Evolutionary conservation across 2,329 filamentous ascomycete genomes (phyloP).

Genomic region (Cordyceps cicadae): DNA sequence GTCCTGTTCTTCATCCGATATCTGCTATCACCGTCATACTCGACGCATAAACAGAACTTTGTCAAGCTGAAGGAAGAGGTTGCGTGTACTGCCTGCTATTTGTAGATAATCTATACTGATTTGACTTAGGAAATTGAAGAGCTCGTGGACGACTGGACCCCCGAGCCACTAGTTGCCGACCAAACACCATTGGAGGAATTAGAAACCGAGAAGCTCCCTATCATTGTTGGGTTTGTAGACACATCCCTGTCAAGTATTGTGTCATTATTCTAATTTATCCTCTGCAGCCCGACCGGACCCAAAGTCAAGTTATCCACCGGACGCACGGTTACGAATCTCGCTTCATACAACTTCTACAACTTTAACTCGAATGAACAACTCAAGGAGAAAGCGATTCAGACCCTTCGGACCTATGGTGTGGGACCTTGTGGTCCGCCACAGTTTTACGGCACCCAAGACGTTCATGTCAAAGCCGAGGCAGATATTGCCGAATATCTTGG

Average conservation of each 20-base stretch:
- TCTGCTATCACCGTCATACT: constrained; percentile 83
- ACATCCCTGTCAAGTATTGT: neutral
- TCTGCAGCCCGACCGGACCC: constrained; percentile 69
- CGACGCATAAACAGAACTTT: constrained; percentile 80
- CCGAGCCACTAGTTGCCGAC: constrained; percentile 76
- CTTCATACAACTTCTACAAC: constrained; percentile 96
- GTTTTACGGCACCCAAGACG: constrained; percentile 97
- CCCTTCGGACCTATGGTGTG: constrained; percentile 89
- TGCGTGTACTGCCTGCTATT: neutral
- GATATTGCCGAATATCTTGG: constrained; percentile 89
- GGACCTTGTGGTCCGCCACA: constrained; percentile 94
- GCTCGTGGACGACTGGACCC: constrained; percentile 90
- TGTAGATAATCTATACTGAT: constrained; percentile 20
- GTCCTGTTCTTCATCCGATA: constrained; percentile 95
- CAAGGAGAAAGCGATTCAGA: constrained; percentile 91
- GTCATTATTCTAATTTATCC: neutral
- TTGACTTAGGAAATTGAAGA: constrained; percentile 77
- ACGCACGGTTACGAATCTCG: constrained; percentile 85
- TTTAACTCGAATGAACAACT: constrained; percentile 87
- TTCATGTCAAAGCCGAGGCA: constrained; percentile 92
- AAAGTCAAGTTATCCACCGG: constrained; percentile 84
- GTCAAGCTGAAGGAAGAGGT: constrained; percentile 79
- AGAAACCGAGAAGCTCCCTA: constrained; percentile 75
- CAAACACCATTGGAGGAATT: constrained; percentile 67
- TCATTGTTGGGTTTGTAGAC: constrained; percentile 69